phyloP scores from a whole-genome alignment of 2,329 filamentous ascomycete species.

The Nothophaeocryptopus gaeumannii region DNA sequence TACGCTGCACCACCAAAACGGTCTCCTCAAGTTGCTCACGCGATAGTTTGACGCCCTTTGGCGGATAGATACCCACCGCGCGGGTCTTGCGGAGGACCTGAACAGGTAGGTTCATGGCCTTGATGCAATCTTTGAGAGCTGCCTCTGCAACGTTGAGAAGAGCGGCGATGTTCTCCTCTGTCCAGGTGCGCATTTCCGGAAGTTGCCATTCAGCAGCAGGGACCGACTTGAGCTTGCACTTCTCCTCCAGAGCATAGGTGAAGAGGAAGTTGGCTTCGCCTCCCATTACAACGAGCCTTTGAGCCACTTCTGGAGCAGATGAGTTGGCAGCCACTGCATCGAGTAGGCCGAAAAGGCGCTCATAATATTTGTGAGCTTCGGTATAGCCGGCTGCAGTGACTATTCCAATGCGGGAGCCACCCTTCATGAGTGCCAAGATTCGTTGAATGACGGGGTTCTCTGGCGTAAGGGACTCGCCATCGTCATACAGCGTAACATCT shows the following conservation, averaged over 20 bases:
- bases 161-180: constrained; percentile 69
- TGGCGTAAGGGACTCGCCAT: constrained; percentile 74
- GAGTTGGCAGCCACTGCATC: constrained; percentile 66
- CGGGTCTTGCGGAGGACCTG: constrained; percentile 82
- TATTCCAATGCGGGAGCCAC: constrained; percentile 83
- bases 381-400: constrained; percentile 96
- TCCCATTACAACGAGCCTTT: constrained; percentile 76
- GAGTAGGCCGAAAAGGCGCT: constrained; percentile 79
- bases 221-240: constrained; percentile 66
- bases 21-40: constrained; percentile 94
- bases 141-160: constrained; percentile 88
- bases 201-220: constrained; percentile 68
- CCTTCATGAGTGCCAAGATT: constrained; percentile 67
- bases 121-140: constrained; percentile 77
- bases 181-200: constrained; percentile 74
- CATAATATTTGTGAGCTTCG: constrained; percentile 80
- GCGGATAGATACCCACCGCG: constrained; percentile 51
- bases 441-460: constrained; percentile 73
- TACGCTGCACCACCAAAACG: constrained; percentile 89
- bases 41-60: constrained; percentile 56
- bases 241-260: constrained; percentile 64
- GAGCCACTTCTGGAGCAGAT: constrained; percentile 5
- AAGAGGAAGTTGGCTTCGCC: constrained; percentile 97
- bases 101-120: constrained; percentile 75
- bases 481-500: constrained; percentile 86